Evolutionary conservation across 441 rosid species (phyloP), one percentile per base, ranked within the genome.

Genomic region (Gossypium davidsonii): DNA sequence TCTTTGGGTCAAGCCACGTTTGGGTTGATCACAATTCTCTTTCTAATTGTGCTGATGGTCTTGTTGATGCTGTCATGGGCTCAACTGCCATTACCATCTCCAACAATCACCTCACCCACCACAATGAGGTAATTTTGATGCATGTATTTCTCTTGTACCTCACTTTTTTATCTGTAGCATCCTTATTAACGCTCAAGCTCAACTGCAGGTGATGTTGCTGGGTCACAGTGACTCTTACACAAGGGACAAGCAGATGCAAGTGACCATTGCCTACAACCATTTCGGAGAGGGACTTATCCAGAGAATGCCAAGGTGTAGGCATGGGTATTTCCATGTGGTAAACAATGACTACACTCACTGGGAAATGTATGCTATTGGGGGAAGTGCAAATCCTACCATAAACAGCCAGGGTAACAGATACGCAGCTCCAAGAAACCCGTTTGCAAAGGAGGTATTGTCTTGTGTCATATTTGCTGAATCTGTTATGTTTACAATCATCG

Each of bases 261-360:
- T 90, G 18, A 93, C 98, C 34, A 91, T 94, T 72, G 98, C 98
- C 15, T 94, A 89, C 85, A 94, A 94, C 78, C 98, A 94, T 78
- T 94, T 94, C 59, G 97, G 98, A n/a, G 88, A 86, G 65, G 98
- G 98, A 53, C 97, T 94, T 59, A 88, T 91, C 76, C 98, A 94
- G 87, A 92, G 98, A 72, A 94, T 94, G 98, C 98, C 98, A 15
- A 89, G 98, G 97, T 93, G 98, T 69, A 85, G 98, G 81, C 97
- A 92, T 55, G 98, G 98, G 1, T 94, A 92, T 52, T 94, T 94
- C 89, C 98, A 94, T 71, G 97, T 94, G 44, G 97, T 94, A 70
- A 94, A 94, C 92, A 94, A 94, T 65, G 98, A 94, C 81, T 94
- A 94, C 80, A 94, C 98, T 72, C 98, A 94, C 83, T 94, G 98